A percentile compares a stretch with the other conserved stretches of the same genome.
phyloP scores from a whole-genome alignment of 164 flowering plant species.

The Amborella trichopoda region DNA sequence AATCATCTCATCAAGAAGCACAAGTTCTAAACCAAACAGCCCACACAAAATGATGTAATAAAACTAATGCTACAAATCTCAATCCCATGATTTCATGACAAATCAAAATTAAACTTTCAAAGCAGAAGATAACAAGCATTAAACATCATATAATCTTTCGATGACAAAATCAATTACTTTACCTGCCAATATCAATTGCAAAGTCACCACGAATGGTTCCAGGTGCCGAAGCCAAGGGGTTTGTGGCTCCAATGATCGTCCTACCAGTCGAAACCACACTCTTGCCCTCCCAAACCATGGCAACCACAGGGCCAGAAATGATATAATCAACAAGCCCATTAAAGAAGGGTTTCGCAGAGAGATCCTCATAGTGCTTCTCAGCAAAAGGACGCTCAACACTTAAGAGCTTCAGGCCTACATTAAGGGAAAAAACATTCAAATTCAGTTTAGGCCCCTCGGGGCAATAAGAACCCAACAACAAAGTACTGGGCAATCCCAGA shows the following conservation, averaged over 20 bases:
- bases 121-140: not conserved
- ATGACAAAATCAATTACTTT: not conserved
- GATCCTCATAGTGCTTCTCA: constrained; percentile 78
- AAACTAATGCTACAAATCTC: no score
- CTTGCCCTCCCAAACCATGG: constrained; percentile 93
- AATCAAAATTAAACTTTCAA: not conserved
- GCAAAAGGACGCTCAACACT: constrained; percentile 67
- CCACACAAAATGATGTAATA: no score
- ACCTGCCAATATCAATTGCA: constrained; percentile 86
- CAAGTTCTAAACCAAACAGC: no score
- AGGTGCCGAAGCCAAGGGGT: constrained; percentile 68
- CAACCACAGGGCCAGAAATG: constrained; percentile 81
- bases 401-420: constrained; percentile 56
- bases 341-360: constrained; percentile 78
- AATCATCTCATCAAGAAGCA: no score
- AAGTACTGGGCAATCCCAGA: not conserved
- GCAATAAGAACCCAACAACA: not conserved
- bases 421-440: not conserved
- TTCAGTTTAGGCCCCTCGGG: not conserved
- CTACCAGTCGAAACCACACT: constrained; percentile 67
- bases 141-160: not conserved
- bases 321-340: constrained; percentile 65
- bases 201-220: constrained; percentile 96
- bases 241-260: constrained; percentile 85
- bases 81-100: not conserved